phyloP scores from a whole-genome alignment of 108 stramenopile genomes.

The Nannochloropsis oceanica region DNA sequence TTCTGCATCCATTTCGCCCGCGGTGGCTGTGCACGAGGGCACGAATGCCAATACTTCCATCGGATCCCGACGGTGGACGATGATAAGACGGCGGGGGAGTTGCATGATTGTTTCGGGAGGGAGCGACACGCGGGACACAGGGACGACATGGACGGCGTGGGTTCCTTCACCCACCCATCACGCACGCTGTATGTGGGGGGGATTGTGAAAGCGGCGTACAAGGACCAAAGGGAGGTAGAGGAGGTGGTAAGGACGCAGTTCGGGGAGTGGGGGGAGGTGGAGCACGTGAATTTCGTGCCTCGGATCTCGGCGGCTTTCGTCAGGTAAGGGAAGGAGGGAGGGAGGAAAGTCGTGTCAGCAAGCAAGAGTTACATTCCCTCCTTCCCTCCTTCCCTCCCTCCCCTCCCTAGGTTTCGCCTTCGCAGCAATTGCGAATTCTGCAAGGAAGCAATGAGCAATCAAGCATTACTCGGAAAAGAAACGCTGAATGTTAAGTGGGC shows the following conservation, averaged over 20 bases:
- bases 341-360: background rate
- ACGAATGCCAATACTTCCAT: conserved; percentile 32
- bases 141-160: conserved; percentile 41
- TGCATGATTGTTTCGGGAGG: conserved; percentile 37
- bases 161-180: conserved; percentile 14
- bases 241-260: conserved; percentile 23
- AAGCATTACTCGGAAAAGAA: conserved; percentile 25
- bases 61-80: conserved; percentile 28
- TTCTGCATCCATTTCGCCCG: conserved; percentile 39
- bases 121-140: conserved; percentile 30
- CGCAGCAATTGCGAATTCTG: conserved; percentile 28
- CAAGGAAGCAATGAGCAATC: conserved; percentile 33
- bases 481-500: conserved; percentile 36
- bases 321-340: background rate
- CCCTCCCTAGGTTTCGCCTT: conserved; percentile 29
- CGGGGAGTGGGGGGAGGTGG: conserved; percentile 44
- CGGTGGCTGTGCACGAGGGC: conserved; percentile 28
- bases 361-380: background rate
- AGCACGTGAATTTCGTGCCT: conserved; percentile 30
- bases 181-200: conserved; percentile 26
- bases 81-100: conserved; percentile 6
- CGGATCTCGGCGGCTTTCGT: conserved; percentile 33
- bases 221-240: background rate
- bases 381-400: conserved; percentile 7
- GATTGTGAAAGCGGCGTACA: background rate